These are phyloP conservation scores for Aphanocladium album DNA, from an alignment of 2,329 filamentous ascomycete species.

Conservation along the genomic window DNA sequence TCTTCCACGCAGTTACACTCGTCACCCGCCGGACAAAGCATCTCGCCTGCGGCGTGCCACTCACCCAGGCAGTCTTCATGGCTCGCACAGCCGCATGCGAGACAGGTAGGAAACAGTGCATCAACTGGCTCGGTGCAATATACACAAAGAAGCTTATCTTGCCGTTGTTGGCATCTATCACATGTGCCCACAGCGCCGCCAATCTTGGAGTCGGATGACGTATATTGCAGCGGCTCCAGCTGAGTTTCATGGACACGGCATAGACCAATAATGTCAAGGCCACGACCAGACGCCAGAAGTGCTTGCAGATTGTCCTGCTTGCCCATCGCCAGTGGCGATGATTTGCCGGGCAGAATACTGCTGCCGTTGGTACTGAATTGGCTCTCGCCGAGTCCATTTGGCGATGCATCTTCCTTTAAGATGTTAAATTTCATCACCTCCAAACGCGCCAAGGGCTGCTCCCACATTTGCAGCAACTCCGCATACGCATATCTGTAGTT, in stretches of 20 bases:
- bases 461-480: slow-evolving; percentile 65
- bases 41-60: slow-evolving; percentile 54
- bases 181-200: slow-evolving; percentile 47
- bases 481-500: slow-evolving; percentile 61
- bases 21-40: slow-evolving; percentile 57
- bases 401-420: slow-evolving; percentile 43
- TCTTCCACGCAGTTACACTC: slow-evolving; percentile 59
- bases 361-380: slow-evolving; percentile 20
- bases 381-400: slow-evolving; percentile 16
- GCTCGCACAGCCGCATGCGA: slow-evolving; percentile 57
- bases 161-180: slow-evolving; percentile 48
- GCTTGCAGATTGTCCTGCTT: slow-evolving; percentile 50
- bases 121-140: slow-evolving; percentile 58
- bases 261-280: slow-evolving; percentile 58
- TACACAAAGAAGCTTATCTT: slow-evolving; percentile 56
- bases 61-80: slow-evolving; percentile 56
- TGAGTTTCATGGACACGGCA: slow-evolving; percentile 59
- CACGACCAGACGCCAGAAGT: slow-evolving; percentile 47
- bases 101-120: slow-evolving; percentile 55
- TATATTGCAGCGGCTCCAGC: slow-evolving; percentile 52
- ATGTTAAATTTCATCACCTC: slow-evolving; percentile 68
- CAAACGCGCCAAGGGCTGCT: slow-evolving; percentile 55
- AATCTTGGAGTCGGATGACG: slow-evolving; percentile 31
- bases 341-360: slow-evolving; percentile 30
- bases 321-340: slow-evolving; percentile 50